A percentile compares a stretch with the other conserved stretches of the same genome.
Conservation (phyloP, 140 eudicot species). For the Erigeron philadelphicus region DNA sequence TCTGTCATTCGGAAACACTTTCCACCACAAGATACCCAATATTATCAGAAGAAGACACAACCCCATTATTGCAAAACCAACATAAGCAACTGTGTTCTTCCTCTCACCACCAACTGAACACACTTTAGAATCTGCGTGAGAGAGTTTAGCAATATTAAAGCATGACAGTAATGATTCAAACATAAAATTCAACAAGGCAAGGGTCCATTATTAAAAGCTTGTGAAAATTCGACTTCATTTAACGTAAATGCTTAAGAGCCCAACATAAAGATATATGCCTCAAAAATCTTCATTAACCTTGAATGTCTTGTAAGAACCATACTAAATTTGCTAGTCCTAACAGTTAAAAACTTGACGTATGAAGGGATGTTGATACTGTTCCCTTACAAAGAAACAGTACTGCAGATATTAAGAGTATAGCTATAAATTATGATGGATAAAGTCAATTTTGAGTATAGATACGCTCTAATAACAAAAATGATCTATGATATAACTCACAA, state of each 20-base stretch:
- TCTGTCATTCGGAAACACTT: slow-evolving; percentile 29
- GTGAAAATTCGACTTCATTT: not conserved
- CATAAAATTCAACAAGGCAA: slow-evolving; percentile 7
- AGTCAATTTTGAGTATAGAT: too few species aligned
- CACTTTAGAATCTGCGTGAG: slow-evolving; percentile 43
- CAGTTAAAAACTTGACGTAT: not conserved
- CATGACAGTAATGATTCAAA: not conserved
- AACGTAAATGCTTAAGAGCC: not conserved
- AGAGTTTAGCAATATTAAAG: slow-evolving; percentile 7
- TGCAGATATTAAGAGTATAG: not conserved
- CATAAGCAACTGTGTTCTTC: slow-evolving; percentile 36
- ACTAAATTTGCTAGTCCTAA: not conserved
- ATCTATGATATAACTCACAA: slow-evolving; percentile 24
- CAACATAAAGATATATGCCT: not conserved
- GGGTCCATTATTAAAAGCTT: not conserved
- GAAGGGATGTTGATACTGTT: too few species aligned
- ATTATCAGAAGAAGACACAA: slow-evolving; percentile 25
- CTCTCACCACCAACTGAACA: slow-evolving; percentile 40
- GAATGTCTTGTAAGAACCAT: not conserved
- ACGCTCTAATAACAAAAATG: not conserved
- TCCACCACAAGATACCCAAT: slow-evolving; percentile 50
- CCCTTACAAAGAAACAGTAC: not conserved
- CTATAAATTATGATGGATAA: not conserved
- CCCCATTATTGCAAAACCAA: slow-evolving; percentile 36
- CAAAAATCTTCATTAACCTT: not conserved